phyloP scores from a whole-genome alignment of 139 green algal species.

The Eudorina sp. region DNA sequence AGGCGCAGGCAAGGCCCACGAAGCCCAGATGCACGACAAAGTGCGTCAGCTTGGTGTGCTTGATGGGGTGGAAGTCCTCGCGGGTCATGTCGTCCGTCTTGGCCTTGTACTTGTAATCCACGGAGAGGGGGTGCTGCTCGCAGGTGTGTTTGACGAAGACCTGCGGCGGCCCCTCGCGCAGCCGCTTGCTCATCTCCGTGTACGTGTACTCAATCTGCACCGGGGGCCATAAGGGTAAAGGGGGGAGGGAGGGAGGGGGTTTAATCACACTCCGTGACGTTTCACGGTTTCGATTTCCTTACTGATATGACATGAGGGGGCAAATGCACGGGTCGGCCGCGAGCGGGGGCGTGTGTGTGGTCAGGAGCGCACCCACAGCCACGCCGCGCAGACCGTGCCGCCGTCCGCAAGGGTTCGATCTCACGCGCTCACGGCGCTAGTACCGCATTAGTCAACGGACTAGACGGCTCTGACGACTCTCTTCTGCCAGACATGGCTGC shows the following conservation, averaged over 20 bases:
- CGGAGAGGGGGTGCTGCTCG: background rate
- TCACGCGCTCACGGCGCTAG: too few species aligned
- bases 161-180: conserved; percentile 43
- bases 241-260: background rate
- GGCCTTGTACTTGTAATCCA: conserved; percentile 61
- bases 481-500: too few species aligned
- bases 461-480: too few species aligned
- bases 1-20: conserved; percentile 56
- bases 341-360: too few species aligned
- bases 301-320: too few species aligned
- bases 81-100: conserved; percentile 62
- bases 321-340: too few species aligned
- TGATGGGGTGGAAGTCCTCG: conserved; percentile 67
- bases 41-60: conserved; percentile 71
- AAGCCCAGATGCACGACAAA: conserved; percentile 60
- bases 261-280: background rate
- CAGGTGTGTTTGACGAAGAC: conserved; percentile 22
- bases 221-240: too few species aligned
- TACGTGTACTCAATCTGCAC: conserved; percentile 56
- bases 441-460: too few species aligned
- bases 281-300: too few species aligned
- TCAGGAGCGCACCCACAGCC: too few species aligned
- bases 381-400: too few species aligned
- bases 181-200: conserved; percentile 49
- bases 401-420: too few species aligned